phyloP scores from a whole-genome alignment of 129 eudicot genomes.

The Mikania micrantha region DNA sequence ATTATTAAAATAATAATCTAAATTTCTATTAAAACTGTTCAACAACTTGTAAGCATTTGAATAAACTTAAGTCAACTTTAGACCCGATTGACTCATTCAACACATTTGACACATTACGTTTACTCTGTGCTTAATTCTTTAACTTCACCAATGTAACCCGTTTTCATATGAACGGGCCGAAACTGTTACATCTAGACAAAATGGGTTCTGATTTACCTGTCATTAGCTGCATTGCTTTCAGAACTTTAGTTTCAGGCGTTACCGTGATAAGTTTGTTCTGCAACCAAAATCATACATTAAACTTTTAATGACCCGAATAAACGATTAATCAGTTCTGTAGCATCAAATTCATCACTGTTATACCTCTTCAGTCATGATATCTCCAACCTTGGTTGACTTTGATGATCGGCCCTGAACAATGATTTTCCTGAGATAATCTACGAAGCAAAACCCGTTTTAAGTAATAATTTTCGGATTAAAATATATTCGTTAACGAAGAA shows the following conservation, averaged over 20 bases:
- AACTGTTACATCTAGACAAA: too few relatives aligned
- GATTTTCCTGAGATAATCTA: slow-evolving; percentile 98
- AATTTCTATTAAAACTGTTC: too few relatives aligned
- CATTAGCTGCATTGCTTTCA: slow-evolving; percentile 99
- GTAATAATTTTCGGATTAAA: neutral
- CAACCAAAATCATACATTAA: slow-evolving; percentile 17
- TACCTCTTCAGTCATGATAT: slow-evolving; percentile 99
- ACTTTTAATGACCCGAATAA: neutral
- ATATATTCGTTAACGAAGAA: neutral
- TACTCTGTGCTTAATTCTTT: too few relatives aligned
- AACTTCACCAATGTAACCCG: neutral
- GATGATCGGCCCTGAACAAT: slow-evolving; percentile 99
- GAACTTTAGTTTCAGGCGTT: slow-evolving; percentile 81
- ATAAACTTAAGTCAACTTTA: too few relatives aligned
- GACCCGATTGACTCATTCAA: too few relatives aligned
- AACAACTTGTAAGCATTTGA: too few relatives aligned
- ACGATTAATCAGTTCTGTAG: neutral
- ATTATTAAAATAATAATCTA: too few relatives aligned
- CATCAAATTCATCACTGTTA: neutral
- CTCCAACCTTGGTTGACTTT: slow-evolving; percentile 96
- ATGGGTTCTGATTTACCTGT: slow-evolving; percentile 48
- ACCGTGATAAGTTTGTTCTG: slow-evolving; percentile 99
- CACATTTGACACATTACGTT: too few relatives aligned
- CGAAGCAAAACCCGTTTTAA: neutral
- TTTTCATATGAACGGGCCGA: neutral